Percentiles rank a stretch among this genome's conserved stretches.
These are phyloP conservation scores for Angomonas desouzai DNA, from an alignment of 208 protist species.

Conservation along the genomic window DNA sequence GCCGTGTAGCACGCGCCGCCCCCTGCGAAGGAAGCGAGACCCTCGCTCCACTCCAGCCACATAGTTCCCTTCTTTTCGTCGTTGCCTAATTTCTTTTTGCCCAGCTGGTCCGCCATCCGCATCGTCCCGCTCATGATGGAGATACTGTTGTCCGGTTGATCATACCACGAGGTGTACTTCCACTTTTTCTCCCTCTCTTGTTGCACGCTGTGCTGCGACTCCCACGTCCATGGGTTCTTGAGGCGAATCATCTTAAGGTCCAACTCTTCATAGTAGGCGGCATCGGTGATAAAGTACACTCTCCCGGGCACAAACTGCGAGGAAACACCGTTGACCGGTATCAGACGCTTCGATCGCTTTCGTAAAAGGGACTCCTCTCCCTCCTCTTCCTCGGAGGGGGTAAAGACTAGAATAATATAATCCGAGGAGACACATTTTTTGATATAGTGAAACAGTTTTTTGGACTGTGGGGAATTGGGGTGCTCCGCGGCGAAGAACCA, in stretches of 20 bases:
- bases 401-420: constrained; percentile 32
- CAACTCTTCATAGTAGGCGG: constrained; percentile 36
- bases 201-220: constrained; percentile 15
- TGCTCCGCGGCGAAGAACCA: constrained; percentile 16
- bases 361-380: constrained; percentile 17
- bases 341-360: constrained; percentile 23
- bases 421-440: constrained; percentile 20
- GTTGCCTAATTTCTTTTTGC: not conserved
- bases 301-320: constrained; percentile 57
- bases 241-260: constrained; percentile 51
- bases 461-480: constrained; percentile 3
- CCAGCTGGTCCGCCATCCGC: not conserved
- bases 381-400: constrained; percentile 19
- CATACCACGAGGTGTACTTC: constrained; percentile 49
- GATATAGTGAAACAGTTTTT: constrained; percentile 28
- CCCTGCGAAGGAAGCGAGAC: constrained; percentile 56
- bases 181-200: constrained; percentile 25
- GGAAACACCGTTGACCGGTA: constrained; percentile 21
- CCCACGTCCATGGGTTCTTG: constrained; percentile 58
- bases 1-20: constrained; percentile 64
- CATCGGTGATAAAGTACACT: constrained; percentile 63
- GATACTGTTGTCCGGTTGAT: constrained; percentile 39
- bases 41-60: constrained; percentile 77
- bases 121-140: constrained; percentile 12
- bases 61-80: constrained; percentile 44